phyloP scores from a whole-genome alignment of 257 asterid genomes.

The Mentha longifolia region DNA sequence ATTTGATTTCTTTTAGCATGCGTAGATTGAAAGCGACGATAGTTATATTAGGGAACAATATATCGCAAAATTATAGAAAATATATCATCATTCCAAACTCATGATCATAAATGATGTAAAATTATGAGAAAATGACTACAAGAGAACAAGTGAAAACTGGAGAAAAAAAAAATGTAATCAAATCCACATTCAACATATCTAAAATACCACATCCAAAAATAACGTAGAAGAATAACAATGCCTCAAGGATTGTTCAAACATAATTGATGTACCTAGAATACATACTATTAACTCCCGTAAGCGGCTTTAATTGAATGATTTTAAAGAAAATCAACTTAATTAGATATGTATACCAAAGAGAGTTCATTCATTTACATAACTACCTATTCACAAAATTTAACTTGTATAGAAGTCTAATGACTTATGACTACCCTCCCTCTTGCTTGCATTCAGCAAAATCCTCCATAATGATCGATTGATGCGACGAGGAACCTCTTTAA shows the following conservation, averaged over 20 bases:
- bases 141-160: no score
- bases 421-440: slow-evolving; percentile 36
- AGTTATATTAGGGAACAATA: no score
- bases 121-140: no score
- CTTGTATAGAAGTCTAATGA: slow-evolving; percentile 18
- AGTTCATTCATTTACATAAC: slow-evolving; percentile 41
- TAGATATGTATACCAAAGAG: slow-evolving; percentile 20
- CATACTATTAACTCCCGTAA: slow-evolving; percentile 18
- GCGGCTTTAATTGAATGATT: background rate
- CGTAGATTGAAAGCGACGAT: no score
- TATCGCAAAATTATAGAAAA: no score
- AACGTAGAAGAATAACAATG: slow-evolving; percentile 14
- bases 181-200: no score
- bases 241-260: slow-evolving; percentile 6
- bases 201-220: background rate
- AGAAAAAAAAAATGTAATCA: no score
- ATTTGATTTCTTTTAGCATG: no score
- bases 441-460: slow-evolving; percentile 14
- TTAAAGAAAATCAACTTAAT: background rate
- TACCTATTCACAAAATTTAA: slow-evolving; percentile 46
- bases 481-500: background rate
- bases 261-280: background rate
- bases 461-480: background rate
- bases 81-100: no score
- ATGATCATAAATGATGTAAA: no score